Conservation (phyloP, 768 basidiomycete genomes). For the Boletus rubropictus region DNA sequence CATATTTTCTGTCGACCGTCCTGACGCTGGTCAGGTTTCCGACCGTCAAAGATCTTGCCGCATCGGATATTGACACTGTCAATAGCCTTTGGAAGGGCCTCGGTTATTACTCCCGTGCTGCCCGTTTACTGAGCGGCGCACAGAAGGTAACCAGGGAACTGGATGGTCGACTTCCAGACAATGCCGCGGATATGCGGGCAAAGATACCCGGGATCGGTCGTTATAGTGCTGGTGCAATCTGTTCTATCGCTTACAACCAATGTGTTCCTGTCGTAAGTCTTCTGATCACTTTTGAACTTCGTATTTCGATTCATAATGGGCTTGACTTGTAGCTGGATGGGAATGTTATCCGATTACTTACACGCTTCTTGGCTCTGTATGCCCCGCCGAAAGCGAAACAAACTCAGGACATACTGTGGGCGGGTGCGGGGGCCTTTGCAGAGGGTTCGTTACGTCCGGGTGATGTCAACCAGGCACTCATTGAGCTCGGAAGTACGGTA, state of each 20-base stretch:
- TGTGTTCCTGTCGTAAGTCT: constrained; percentile 73
- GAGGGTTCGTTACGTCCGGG: constrained; percentile 52
- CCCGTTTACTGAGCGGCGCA: constrained; percentile 77
- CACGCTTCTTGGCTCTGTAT: constrained; percentile 77
- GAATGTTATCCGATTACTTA: constrained; percentile 82
- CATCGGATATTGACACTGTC: constrained; percentile 73
- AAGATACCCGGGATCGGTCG: constrained; percentile 83
- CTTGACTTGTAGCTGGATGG: constrained; percentile 64
- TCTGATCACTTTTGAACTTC: background rate
- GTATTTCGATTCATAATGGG: background rate
- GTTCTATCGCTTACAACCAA: constrained; percentile 84
- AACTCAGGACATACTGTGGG: constrained; percentile 80
- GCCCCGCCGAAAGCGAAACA: constrained; percentile 75
- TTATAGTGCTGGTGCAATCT: constrained; percentile 82
- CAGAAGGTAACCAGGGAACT: constrained; percentile 67
- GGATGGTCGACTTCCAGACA: constrained; percentile 69
- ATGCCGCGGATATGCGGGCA: constrained; percentile 74
- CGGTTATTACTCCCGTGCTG: constrained; percentile 85
- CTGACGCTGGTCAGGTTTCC: constrained; percentile 54
- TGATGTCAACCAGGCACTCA: constrained; percentile 88
- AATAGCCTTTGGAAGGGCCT: constrained; percentile 89
- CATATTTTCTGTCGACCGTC: background rate
- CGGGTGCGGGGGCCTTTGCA: constrained; percentile 66
- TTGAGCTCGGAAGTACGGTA: constrained; percentile 90
- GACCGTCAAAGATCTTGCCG: constrained; percentile 68